Percentiles rank a stretch among this genome's conserved stretches.
Conservation (phyloP, 208 protist species). For the Dictyostelium gargantuum region DNA sequence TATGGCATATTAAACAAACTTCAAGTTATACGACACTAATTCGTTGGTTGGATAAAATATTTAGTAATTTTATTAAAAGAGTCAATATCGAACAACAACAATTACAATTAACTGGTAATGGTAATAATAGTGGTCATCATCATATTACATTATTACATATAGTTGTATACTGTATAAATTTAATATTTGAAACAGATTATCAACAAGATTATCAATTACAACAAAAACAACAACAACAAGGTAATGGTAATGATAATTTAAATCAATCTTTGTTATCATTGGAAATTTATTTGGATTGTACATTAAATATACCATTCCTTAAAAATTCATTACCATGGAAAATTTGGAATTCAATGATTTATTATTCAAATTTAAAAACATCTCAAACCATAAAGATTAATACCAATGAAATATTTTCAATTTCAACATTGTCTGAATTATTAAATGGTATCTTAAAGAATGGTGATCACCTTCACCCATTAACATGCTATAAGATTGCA, state of each 20-base stretch:
- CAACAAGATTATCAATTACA: not conserved
- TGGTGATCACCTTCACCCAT: not conserved
- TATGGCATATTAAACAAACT: not conserved
- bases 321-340: not conserved
- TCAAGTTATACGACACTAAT: not conserved
- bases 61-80: not conserved
- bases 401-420: not conserved
- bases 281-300: not conserved
- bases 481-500: not conserved
- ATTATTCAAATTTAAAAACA: not conserved
- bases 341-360: constrained; percentile 27
- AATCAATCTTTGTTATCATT: not conserved
- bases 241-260: too few species aligned
- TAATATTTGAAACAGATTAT: not conserved
- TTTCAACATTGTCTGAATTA: not conserved
- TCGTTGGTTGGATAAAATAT: not conserved
- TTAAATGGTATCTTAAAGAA: not conserved
- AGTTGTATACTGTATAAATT: not conserved
- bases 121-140: not conserved
- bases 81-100: not conserved
- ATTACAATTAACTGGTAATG: not conserved
- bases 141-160: not conserved
- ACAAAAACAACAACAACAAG: not conserved
- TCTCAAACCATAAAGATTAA: not conserved
- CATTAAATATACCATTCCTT: not conserved